Base-by-base conservation (phyloP, 176 grass and related monocot genomes). In the Eragrostis nindensis region DNA sequence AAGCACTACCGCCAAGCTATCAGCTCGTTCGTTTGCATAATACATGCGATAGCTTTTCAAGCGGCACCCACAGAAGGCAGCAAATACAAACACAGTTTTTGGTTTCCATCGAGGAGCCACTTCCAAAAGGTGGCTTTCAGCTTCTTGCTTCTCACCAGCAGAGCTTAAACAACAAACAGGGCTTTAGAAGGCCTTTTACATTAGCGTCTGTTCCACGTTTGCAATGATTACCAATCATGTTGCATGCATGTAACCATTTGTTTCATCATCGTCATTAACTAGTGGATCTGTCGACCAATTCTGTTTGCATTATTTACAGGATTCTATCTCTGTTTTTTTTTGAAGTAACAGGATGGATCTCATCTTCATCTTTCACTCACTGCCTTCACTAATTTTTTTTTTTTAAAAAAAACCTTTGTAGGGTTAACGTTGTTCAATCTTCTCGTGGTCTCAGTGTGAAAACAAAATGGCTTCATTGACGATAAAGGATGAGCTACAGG, bases 401-500 rank as follows among this genome's bases (percentile, higher is more conserved):
- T n/a, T n/a, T n/a, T n/a, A n/a, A n/a, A n/a, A n/a, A n/a, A n/a
- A 27, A 39, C 55, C 55, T 64, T 66, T 76, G 40, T 79, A 98
- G 95, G 88, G 88, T 98, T 84, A 94, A 89, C 90, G 75, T 98
- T 83, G 74, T 86, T 75, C 88, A 89, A 83, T 91, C 88, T 80
- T 84, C 80, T 53, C 78, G 70, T 81, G 95, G 91, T 57, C 74
- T 94, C 66, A 89, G 70, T 77, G 93, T 98, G 70, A 98, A 94
- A 85, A 94, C 84, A 50, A 98, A 98, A 82, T 82, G 94, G 71
- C 95, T 74, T 94, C 95, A 2, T 85, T 98, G 75, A 94, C 86
- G 75, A 93, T 98, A 70, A 92, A 89, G 84, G 95, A 98, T 66
- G 87, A 92, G 86, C 81, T 98, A 45, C 95, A 92, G 79, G 90